A percentile compares a stretch with the other conserved stretches of the same genome.
phyloP scores from a whole-genome alignment of 78 protist species.

The Dictyostelium citrinum region DNA sequence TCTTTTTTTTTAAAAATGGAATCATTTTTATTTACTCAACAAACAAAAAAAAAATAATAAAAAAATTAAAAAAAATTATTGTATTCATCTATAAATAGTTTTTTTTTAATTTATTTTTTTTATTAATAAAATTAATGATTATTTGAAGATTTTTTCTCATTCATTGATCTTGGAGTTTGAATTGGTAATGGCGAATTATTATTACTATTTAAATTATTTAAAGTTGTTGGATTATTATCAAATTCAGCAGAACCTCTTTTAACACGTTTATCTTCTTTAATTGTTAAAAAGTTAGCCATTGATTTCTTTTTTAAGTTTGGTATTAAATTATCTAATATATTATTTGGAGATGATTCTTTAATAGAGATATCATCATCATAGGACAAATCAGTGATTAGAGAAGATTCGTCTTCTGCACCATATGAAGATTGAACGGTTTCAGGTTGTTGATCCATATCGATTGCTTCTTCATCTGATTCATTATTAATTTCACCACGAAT shows the following conservation, averaged over 20 bases:
- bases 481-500: constrained; percentile 49
- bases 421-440: background rate
- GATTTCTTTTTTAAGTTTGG: constrained; percentile 1
- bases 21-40: too few relatives aligned
- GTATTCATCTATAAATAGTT: too few relatives aligned
- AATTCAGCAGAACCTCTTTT: constrained; percentile 17
- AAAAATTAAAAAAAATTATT: too few relatives aligned
- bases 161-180: constrained; percentile 9
- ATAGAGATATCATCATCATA: constrained; percentile 33
- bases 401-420: constrained; percentile 16
- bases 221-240: background rate
- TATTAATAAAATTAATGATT: background rate
- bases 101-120: background rate
- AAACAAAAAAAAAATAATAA: too few relatives aligned
- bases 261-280: constrained; percentile 13
- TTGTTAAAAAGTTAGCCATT: constrained; percentile 10
- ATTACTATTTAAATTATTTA: background rate
- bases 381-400: constrained; percentile 33
- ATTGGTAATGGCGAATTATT: background rate
- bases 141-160: background rate
- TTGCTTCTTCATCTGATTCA: constrained; percentile 18
- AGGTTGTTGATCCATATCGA: background rate
- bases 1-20: too few relatives aligned
- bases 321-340: background rate
- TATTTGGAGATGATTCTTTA: background rate